A percentile compares a stretch with the other conserved stretches of the same genome.
phyloP scores from a whole-genome alignment of 257 asterid species.

The Primulina eburnea region DNA sequence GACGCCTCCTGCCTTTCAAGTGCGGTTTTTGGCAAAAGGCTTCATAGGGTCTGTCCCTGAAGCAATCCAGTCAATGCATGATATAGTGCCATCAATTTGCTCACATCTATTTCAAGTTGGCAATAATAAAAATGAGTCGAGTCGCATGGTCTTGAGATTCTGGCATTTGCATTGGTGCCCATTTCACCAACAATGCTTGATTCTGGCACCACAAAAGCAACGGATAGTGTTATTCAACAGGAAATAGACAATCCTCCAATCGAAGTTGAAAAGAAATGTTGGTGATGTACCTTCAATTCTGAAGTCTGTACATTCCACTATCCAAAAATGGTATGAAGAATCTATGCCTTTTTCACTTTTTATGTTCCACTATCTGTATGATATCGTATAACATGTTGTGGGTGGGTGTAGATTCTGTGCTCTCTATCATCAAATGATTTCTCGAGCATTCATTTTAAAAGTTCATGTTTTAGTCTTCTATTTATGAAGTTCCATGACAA shows the following conservation, averaged over 20 bases:
- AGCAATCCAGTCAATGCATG: slow-evolving; percentile 21
- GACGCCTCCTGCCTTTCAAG: neutral
- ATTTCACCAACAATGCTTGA: slow-evolving; percentile 31
- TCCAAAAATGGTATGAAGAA: slow-evolving; percentile 4
- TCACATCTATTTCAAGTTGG: slow-evolving; percentile 7
- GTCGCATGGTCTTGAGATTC: slow-evolving; percentile 25
- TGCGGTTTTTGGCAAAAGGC: neutral
- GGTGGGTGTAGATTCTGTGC: slow-evolving; percentile 9
- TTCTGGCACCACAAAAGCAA: slow-evolving; percentile 34
- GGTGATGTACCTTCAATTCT: slow-evolving; percentile 5
- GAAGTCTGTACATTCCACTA: slow-evolving; percentile 1
- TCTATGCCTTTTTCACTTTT: neutral
- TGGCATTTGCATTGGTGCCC: slow-evolving; percentile 30
- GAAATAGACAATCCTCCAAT: slow-evolving; percentile 12
- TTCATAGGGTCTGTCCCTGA: neutral
- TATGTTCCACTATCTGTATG: slow-evolving; percentile 8
- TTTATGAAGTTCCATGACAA: neutral
- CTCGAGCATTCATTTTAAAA: too few relatives aligned
- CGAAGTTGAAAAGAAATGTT: slow-evolving; percentile 15
- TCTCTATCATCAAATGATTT: neutral
- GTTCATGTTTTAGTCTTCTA: neutral
- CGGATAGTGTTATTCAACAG: slow-evolving; percentile 19
- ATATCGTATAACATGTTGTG: neutral
- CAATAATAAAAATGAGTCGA: slow-evolving; percentile 19
- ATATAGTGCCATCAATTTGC: slow-evolving; percentile 1